Evolutionary conservation across 2,329 filamentous ascomycete species (phyloP), one percentile per base, ranked within the genome.

Genomic region (Ceratocystis smalleyi): DNA sequence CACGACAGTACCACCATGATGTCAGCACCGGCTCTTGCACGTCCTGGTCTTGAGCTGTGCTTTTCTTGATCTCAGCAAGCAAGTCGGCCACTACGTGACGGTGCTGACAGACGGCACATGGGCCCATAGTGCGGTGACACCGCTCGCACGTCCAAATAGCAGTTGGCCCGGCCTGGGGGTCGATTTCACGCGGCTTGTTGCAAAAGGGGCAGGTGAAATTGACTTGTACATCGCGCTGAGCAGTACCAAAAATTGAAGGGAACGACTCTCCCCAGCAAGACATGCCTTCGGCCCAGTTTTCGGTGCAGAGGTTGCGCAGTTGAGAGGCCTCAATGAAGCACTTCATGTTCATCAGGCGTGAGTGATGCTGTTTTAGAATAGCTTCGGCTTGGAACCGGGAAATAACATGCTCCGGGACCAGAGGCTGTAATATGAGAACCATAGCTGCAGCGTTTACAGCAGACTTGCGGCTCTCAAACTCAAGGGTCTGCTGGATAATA

Each of bases 1-100:
- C 81, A 0, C 80, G 79, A 65, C 83, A 86, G 69, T 82, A 82
- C 81, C 81, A 86, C 83, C 83, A 86, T 1, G 77, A 77, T 0
- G 73, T 70, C 4, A 75, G 70, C 68, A 70, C 73, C 0, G 67
- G 62, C 71, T n/a, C 71, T 69, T 1, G 68, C 67, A 2, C 71
- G 17, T 62, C 59, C 15, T 45, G 19, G 17, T 45, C 61, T 3
- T 59, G 17, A 10, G 2, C 69, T 32, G 10, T 59, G 45, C 47
- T 62, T 7, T 19, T 65, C 47, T 49, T 60, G 5, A 73, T 69
- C 17, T 74, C 73, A 8, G 64, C 62, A 1, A 74, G 73, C 0
- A 75, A 68, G 32, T 74, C 71, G 1, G 76, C 74, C 0, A 78
- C 74, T 0, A 73, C 72, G 45, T 81, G 78, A 17, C 80, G 75